Percentiles rank a stretch among this genome's conserved stretches.
Evolutionary conservation across 2,329 filamentous ascomycete species (phyloP).

Genomic region (Acarospora socialis): DNA sequence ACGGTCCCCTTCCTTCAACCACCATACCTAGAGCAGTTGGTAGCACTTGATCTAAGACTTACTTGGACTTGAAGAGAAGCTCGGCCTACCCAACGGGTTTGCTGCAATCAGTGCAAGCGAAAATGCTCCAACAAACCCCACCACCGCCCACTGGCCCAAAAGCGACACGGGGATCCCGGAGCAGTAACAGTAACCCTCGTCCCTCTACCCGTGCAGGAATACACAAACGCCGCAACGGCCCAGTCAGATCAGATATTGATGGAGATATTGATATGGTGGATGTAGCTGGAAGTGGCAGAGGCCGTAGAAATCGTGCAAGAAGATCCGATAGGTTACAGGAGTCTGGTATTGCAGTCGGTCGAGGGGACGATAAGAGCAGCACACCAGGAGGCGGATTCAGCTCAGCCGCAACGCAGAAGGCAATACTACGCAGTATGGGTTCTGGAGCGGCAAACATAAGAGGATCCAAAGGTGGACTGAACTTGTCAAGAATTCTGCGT

Average conservation of each 20-base stretch:
- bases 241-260: slow-evolving; percentile 40
- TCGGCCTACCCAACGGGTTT: no score
- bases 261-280: slow-evolving; percentile 51
- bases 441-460: slow-evolving; percentile 19
- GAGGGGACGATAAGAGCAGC: slow-evolving; percentile 1
- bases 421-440: slow-evolving; percentile 11
- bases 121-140: slow-evolving; percentile 4
- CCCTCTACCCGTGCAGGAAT: slow-evolving; percentile 34
- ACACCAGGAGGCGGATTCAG: slow-evolving; percentile 8
- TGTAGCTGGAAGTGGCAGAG: slow-evolving; percentile 19
- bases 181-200: slow-evolving; percentile 14
- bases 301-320: slow-evolving; percentile 17
- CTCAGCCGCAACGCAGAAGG: slow-evolving; percentile 11
- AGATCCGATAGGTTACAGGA: slow-evolving; percentile 8
- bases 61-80: no score
- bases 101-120: neutral
- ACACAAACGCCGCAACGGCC: slow-evolving; percentile 31
- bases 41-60: no score
- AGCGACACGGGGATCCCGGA: slow-evolving; percentile 5
- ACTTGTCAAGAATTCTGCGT: slow-evolving; percentile 26
- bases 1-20: no score
- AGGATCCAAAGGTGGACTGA: slow-evolving; percentile 13
- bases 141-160: slow-evolving; percentile 9
- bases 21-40: no score
- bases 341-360: slow-evolving; percentile 16